A percentile compares a stretch with the other conserved stretches of the same genome.
These are phyloP conservation scores for Eucalyptus sp. DNA, from an alignment of 345 rosid genomes.

Conservation along the genomic window DNA sequence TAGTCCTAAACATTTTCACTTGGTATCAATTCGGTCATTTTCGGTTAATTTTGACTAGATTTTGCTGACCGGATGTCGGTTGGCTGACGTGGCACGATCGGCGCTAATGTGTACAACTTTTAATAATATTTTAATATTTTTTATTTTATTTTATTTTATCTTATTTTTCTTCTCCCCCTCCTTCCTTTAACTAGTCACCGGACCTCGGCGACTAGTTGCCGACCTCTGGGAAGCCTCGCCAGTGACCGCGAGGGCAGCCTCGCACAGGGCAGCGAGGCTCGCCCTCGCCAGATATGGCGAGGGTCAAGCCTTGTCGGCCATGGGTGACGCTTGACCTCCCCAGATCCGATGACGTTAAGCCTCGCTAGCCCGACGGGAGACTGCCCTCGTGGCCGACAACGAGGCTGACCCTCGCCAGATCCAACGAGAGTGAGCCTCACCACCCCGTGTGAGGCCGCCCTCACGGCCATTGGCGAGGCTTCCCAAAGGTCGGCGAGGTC, in stretches of 20 bases:
- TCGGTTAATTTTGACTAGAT: rapidly evolving
- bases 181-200: rapidly evolving
- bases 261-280: rapidly evolving
- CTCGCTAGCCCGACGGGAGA: rapidly evolving
- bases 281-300: rapidly evolving
- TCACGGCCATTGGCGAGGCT: too few relatives aligned
- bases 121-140: too few relatives aligned
- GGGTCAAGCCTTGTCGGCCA: too few relatives aligned
- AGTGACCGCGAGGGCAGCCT: too few relatives aligned
- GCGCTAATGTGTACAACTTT: rapidly evolving
- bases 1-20: too few relatives aligned
- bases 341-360: rapidly evolving
- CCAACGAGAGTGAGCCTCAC: too few relatives aligned
- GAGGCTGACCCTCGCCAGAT: too few relatives aligned
- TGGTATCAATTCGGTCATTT: too few relatives aligned
- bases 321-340: too few relatives aligned
- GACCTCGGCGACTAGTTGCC: rapidly evolving
- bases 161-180: neutral
- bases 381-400: too few relatives aligned
- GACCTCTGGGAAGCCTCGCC: too few relatives aligned
- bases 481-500: rapidly evolving
- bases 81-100: rapidly evolving
- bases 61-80: rapidly evolving
- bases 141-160: rapidly evolving
- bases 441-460: too few relatives aligned